phyloP scores from a whole-genome alignment of 2,329 filamentous ascomycete species.

The Neocatenulostroma microsporum region DNA sequence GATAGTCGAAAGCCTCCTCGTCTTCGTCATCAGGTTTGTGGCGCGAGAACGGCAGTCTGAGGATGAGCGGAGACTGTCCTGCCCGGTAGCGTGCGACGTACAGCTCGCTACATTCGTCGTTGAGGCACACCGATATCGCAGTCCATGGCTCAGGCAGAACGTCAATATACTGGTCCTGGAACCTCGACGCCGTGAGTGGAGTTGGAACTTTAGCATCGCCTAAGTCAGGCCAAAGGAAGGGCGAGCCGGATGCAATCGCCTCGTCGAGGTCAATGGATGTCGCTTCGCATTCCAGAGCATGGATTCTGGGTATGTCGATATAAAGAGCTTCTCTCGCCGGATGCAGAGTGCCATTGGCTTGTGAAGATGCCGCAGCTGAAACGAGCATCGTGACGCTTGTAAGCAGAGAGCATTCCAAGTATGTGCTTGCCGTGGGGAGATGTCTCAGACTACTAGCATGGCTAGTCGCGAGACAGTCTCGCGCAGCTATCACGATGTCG shows the following conservation, averaged over 20 bases:
- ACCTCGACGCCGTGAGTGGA: constrained; percentile 37
- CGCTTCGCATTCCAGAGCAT: constrained; percentile 57
- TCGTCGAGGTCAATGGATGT: constrained; percentile 3
- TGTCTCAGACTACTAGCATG: constrained; percentile 1
- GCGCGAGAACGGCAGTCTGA: constrained; percentile 76
- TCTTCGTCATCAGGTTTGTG: constrained; percentile 75
- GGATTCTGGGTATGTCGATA: constrained; percentile 61
- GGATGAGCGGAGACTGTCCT: constrained; percentile 69
- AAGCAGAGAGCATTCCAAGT: constrained; percentile 53
- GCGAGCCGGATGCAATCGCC: constrained; percentile 19
- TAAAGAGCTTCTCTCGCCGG: constrained; percentile 38
- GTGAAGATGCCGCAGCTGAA: constrained; percentile 49
- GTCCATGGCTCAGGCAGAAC: constrained; percentile 78
- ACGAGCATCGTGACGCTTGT: constrained; percentile 60
- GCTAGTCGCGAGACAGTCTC: constrained; percentile 11
- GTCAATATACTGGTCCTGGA: constrained; percentile 75
- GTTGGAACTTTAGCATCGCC: constrained; percentile 30
- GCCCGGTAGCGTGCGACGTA: constrained; percentile 79
- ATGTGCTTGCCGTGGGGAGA: constrained; percentile 13
- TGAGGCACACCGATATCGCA: constrained; percentile 75
- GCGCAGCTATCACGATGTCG: constrained; percentile 13
- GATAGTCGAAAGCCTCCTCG: constrained; percentile 72
- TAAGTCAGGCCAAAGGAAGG: constrained; percentile 34
- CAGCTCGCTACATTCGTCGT: constrained; percentile 73
- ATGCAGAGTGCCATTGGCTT: constrained; percentile 39